These are phyloP conservation scores for Aspergillus sp. DNA, from an alignment of 2,329 filamentous ascomycete genomes.

Conservation along the genomic window DNA sequence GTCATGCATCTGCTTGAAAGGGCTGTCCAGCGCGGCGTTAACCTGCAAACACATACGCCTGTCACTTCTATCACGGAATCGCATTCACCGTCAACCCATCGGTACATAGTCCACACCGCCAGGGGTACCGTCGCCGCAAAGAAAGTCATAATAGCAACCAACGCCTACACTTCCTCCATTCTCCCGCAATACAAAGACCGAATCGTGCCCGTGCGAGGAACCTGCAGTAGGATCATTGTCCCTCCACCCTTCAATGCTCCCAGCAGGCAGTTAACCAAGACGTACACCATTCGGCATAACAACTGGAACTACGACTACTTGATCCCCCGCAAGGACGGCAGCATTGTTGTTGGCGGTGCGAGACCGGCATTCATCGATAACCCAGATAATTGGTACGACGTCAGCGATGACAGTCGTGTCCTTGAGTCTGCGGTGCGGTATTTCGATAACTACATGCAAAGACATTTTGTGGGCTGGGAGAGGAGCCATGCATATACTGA, in stretches of 20 bases:
- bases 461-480: constrained; percentile 38
- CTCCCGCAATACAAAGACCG: constrained; percentile 68
- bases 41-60: constrained; percentile 56
- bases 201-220: constrained; percentile 73
- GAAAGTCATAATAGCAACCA: constrained; percentile 74
- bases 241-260: constrained; percentile 14
- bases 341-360: constrained; percentile 63
- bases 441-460: constrained; percentile 41
- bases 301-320: constrained; percentile 65
- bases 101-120: constrained; percentile 65
- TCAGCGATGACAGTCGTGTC: constrained; percentile 50
- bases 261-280: constrained; percentile 34
- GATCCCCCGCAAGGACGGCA: constrained; percentile 55
- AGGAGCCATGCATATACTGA: constrained; percentile 31
- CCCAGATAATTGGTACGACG: constrained; percentile 46
- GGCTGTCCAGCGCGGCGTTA: constrained; percentile 46
- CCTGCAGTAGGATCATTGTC: constrained; percentile 35
- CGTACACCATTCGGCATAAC: constrained; percentile 63
- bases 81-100: neutral
- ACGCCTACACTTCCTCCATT: constrained; percentile 78
- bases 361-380: constrained; percentile 45
- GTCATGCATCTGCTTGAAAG: constrained; percentile 71
- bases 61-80: constrained; percentile 31
- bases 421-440: constrained; percentile 45
- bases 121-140: constrained; percentile 66